A percentile compares a stretch with the other conserved stretches of the same genome.
These are phyloP conservation scores for Cutaneotrichosporon cutaneum DNA, from an alignment of 1,284 basidiomycete genomes.

Conservation along the genomic window DNA sequence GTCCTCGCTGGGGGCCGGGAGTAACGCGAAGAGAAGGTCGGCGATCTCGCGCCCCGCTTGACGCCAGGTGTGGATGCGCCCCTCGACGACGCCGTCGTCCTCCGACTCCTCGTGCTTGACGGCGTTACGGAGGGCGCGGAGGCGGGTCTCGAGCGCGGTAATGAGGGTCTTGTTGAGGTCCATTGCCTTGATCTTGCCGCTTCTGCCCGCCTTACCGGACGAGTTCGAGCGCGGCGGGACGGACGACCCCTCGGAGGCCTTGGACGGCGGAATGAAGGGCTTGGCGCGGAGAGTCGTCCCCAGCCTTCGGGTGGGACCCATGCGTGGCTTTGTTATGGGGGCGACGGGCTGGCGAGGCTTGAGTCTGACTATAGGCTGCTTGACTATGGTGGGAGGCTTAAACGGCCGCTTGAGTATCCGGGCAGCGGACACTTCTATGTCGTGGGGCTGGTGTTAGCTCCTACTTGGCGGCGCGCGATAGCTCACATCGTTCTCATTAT, in stretches of 20 bases:
- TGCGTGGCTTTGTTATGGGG: background rate
- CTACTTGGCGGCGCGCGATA: no score
- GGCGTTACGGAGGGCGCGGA: constrained; percentile 35
- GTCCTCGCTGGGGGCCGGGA: constrained; percentile 28
- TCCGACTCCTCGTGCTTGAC: constrained; percentile 26
- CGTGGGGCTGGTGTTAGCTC: constrained; percentile 2
- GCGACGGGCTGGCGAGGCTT: background rate
- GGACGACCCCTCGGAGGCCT: background rate
- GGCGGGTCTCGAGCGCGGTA: constrained; percentile 31
- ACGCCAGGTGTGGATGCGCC: constrained; percentile 40
- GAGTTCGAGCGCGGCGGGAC: background rate
- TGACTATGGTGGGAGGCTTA: constrained; percentile 26
- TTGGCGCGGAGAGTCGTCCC: background rate
- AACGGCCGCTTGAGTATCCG: constrained; percentile 46
- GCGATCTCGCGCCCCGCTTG: constrained; percentile 44
- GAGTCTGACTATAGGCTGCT: background rate
- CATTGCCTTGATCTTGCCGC: background rate
- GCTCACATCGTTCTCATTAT: background rate
- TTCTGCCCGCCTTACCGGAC: background rate
- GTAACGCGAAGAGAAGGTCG: constrained; percentile 38
- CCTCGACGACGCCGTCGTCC: constrained; percentile 35
- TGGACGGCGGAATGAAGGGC: background rate
- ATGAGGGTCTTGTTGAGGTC: constrained; percentile 17
- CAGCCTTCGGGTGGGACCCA: background rate
- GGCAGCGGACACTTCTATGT: constrained; percentile 14